Conservation (phyloP, 306 rosid genomes). For the Prunus salicina region DNA sequence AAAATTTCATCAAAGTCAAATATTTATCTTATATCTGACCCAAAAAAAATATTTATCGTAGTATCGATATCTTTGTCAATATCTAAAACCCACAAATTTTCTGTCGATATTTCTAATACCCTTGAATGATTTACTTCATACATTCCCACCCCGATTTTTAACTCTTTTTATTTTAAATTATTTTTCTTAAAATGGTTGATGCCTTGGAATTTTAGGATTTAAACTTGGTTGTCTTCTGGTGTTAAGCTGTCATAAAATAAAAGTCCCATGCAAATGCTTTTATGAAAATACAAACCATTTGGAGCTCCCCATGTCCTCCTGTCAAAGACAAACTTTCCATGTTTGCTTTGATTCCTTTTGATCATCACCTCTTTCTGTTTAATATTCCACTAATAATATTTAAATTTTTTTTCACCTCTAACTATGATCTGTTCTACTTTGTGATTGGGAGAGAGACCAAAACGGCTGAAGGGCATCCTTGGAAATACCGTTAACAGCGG, state of each 20-base stretch:
- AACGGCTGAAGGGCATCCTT: background rate
- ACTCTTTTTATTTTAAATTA: background rate
- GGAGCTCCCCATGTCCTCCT: constrained; percentile 11
- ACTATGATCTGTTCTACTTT: background rate
- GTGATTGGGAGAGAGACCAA: background rate
- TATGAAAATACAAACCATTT: background rate
- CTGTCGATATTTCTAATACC: background rate
- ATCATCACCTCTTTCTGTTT: background rate
- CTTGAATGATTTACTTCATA: background rate
- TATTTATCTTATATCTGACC: background rate
- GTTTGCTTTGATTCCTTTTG: background rate
- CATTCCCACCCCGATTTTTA: background rate
- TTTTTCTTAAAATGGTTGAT: background rate
- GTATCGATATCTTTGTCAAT: background rate
- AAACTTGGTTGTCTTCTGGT: background rate
- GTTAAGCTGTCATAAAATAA: background rate
- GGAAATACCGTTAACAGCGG: background rate
- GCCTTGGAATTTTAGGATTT: background rate
- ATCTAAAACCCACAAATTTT: background rate
- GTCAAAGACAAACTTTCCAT: constrained; percentile 4
- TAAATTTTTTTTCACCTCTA: background rate
- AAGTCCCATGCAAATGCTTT: background rate
- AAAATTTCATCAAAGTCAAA: background rate
- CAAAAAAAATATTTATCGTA: background rate
- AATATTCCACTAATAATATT: background rate